A percentile compares a stretch with the other conserved stretches of the same genome.
phyloP scores from a whole-genome alignment of 2,329 filamentous ascomycete species.

The Aspergillus jensenii region DNA sequence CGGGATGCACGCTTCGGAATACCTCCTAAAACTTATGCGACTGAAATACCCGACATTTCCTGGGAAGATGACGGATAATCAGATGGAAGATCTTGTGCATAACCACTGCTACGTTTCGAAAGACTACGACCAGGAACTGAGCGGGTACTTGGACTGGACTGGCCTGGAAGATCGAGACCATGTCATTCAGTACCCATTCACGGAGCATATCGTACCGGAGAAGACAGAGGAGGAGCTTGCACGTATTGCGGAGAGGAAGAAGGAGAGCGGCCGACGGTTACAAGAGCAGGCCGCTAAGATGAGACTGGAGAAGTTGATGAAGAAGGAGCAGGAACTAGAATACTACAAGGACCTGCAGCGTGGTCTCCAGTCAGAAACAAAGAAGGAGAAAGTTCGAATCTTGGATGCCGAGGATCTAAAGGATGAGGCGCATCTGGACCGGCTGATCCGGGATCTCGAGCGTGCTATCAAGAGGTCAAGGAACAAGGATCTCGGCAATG shows the following conservation, averaged over 20 bases:
- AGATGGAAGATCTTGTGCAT: constrained; percentile 82
- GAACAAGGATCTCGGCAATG: constrained; percentile 89
- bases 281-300: constrained; percentile 98
- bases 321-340: constrained; percentile 92
- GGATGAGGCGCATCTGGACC: constrained; percentile 83
- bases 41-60: constrained; percentile 91
- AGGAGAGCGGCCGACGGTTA: constrained; percentile 84
- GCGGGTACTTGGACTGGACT: constrained; percentile 80
- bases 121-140: constrained; percentile 77
- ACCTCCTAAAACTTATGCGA: constrained; percentile 81
- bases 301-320: constrained; percentile 90
- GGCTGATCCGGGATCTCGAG: constrained; percentile 83
- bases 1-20: constrained; percentile 84
- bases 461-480: constrained; percentile 84
- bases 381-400: constrained; percentile 85
- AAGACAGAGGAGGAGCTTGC: constrained; percentile 95
- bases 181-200: constrained; percentile 89
- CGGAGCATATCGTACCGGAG: constrained; percentile 83
- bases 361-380: constrained; percentile 71
- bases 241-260: constrained; percentile 86
- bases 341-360: constrained; percentile 85
- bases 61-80: constrained; percentile 78
- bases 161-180: constrained; percentile 86
- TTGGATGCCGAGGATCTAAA: constrained; percentile 90
- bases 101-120: constrained; percentile 88